Conservation (phyloP, 208 protist genomes). For the Wallacemonas sp. region DNA sequence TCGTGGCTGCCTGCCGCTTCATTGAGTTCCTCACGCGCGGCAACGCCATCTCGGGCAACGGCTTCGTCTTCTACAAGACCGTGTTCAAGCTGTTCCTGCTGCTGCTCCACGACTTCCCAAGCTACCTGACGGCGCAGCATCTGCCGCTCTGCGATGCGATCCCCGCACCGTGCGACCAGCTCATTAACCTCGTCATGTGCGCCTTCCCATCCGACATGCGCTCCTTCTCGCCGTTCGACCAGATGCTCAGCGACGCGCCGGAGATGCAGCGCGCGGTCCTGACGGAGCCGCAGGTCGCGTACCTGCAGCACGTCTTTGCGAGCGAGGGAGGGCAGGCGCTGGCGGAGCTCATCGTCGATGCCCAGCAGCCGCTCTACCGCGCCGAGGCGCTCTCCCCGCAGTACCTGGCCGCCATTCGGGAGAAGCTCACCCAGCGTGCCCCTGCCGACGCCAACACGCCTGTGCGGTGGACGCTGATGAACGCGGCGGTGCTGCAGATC, state of each 20-base stretch:
- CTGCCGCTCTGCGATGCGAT: slow-evolving; percentile 95
- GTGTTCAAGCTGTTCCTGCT: slow-evolving; percentile 95
- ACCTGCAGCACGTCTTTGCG: slow-evolving; percentile 56
- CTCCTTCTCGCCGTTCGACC: slow-evolving; percentile 94
- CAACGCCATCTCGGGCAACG: slow-evolving; percentile 61
- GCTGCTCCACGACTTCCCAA: slow-evolving; percentile 99
- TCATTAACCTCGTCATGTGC: slow-evolving; percentile 97
- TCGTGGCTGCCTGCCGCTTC: slow-evolving; percentile 74
- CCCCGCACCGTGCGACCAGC: slow-evolving; percentile 96
- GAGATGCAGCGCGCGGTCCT: slow-evolving; percentile 88
- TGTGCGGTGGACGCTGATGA: slow-evolving; percentile 83
- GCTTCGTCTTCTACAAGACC: slow-evolving; percentile 88
- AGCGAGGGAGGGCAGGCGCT: slow-evolving; percentile 28
- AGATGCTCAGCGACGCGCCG: slow-evolving; percentile 80
- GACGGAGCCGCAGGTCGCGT: slow-evolving; percentile 85
- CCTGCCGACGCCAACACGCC: slow-evolving; percentile 16
- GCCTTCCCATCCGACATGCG: slow-evolving; percentile 97
- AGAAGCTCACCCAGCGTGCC: slow-evolving; percentile 75
- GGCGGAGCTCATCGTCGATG: slow-evolving; percentile 43
- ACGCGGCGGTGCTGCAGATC: slow-evolving; percentile 97
- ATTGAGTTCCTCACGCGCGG: slow-evolving; percentile 70
- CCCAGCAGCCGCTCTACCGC: slow-evolving; percentile 26
- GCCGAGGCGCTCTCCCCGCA: slow-evolving; percentile 36
- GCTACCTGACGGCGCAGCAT: slow-evolving; percentile 99
- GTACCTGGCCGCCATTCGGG: slow-evolving; percentile 27